Base-by-base conservation (phyloP, 164 flowering plant species). In the Chimonanthus praecox region DNA sequence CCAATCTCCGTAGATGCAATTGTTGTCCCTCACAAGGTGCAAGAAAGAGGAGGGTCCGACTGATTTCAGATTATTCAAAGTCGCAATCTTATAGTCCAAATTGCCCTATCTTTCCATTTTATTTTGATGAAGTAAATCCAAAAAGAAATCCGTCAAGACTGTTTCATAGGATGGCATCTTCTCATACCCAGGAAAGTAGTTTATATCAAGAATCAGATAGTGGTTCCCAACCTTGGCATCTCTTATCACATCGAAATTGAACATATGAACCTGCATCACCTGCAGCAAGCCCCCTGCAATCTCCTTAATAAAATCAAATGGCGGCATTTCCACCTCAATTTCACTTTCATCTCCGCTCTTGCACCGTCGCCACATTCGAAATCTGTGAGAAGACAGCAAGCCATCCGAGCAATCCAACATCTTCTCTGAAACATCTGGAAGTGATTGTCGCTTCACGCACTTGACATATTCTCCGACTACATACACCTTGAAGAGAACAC, bases 141-240 rank as follows among this genome's bases (percentile, higher is more conserved):
- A 82, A 74, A 92, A 86, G 77, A 92, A 92, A 73, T 90, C 89
- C 4, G 88, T 88, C 87, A 92, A 79, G 47, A 87, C 90, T 7
- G 83, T 67, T 83, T 90, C 97, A 74, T 89, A 92, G 2, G 67
- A 64, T 0, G 94, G 97, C 94, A 92, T 88, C 77, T 92, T 92
- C 0, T 90, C 94, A 73, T 89, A 92, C 60, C 97, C 94, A 0
- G 97, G 97, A 69, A 92, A 90, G 73, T 92, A 90, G 73, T 92
- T 92, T 33, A 92, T 92, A 69, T 92, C 97, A 68, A 92, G 85
- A 3, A 92, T 86, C n/a, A 90, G 82, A 62, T 87, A 92, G 74
- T 85, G 84, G 65, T 83, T 85, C 78, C 94, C 92, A 47, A 78
- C 68, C 71, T 78, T 86, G 0, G 80, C 67, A 78, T 92, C 97